phyloP scores from a whole-genome alignment of 371 early-diverging fungal genomes.

The Mucor piriformis region DNA sequence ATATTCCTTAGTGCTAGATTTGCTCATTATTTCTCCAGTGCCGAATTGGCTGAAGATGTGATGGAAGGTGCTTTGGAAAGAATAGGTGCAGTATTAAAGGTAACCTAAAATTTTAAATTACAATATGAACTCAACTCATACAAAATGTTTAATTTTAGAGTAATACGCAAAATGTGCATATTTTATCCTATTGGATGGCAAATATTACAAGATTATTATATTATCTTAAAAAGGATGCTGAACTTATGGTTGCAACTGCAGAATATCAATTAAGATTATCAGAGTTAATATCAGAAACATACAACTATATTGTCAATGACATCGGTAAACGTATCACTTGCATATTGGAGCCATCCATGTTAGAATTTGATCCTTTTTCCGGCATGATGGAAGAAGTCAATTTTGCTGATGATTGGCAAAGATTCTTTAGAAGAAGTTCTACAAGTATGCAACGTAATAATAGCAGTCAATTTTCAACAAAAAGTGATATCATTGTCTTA shows the following conservation, averaged over 20 bases:
- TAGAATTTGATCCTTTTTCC: conserved; percentile 71
- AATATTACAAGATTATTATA: conserved; percentile 76
- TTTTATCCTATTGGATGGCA: conserved; percentile 78
- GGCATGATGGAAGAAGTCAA: conserved; percentile 66
- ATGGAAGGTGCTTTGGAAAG: conserved; percentile 63
- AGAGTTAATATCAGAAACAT: conserved; percentile 73
- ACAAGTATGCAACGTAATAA: conserved; percentile 9
- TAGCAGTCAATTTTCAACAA: background rate
- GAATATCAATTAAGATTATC: conserved; percentile 66
- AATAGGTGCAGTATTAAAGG: conserved; percentile 68
- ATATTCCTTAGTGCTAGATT: conserved; percentile 88
- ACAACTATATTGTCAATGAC: conserved; percentile 58
- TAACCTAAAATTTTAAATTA: conserved; percentile 14
- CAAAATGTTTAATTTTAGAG: conserved; percentile 16
- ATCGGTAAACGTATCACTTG: conserved; percentile 58
- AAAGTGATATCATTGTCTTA: background rate
- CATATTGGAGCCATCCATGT: conserved; percentile 65
- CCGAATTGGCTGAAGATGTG: conserved; percentile 73
- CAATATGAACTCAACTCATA: background rate
- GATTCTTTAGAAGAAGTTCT: conserved; percentile 46
- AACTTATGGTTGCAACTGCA: conserved; percentile 63
- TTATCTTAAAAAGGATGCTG: conserved; percentile 80
- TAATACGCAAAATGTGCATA: conserved; percentile 28
- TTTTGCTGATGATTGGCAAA: conserved; percentile 64
- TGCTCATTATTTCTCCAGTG: conserved; percentile 78